Base-by-base conservation (phyloP, 805 yeast species). In the Suhomyces canberraensis region DNA sequence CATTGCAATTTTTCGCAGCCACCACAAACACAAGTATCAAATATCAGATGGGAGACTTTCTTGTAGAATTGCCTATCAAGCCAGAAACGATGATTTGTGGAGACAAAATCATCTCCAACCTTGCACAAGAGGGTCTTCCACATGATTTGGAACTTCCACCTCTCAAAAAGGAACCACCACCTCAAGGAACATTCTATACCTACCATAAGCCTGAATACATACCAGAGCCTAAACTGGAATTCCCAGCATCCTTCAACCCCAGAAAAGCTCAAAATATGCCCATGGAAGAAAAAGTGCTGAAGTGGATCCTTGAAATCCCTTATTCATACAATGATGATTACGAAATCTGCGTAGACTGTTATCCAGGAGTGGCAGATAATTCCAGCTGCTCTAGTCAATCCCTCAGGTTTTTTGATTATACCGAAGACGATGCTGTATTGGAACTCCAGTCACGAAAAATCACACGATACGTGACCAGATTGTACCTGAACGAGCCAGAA, bases 201-300 rank as follows among this genome's bases (percentile, higher is more conserved):
- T n/a, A n/a, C n/a, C n/a, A n/a, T n/a, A n/a, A n/a, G n/a, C n/a
- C n/a, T n/a, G n/a, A n/a, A n/a, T n/a, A n/a, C n/a, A n/a, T n/a
- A n/a, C n/a, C n/a, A n/a, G n/a, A n/a, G n/a, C n/a, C n/a, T n/a
- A n/a, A n/a, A n/a, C n/a, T n/a, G n/a, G n/a, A n/a, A n/a, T n/a
- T n/a, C n/a, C n/a, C n/a, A n/a, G n/a, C n/a, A n/a, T n/a, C 51
- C 11, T 82, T 84, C 51, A 72, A 81, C 40, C 91, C 91, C 9
- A 66, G 87, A 49, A 58, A 59, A 20, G 78, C 79, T 2, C 61
- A 72, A 7, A 79, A 78, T 54, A 83, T 84, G 89, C 69, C 78
- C 1, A 75, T 71, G 43, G 64, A 59, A 32, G 91, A 84, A 48
- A 84, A 84, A 48, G 84, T 84, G 1, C 66, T 66, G 25, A 60